Evolutionary conservation across 148 eudicot genomes (phyloP).

Genomic region (Chenopodium formosanum): DNA sequence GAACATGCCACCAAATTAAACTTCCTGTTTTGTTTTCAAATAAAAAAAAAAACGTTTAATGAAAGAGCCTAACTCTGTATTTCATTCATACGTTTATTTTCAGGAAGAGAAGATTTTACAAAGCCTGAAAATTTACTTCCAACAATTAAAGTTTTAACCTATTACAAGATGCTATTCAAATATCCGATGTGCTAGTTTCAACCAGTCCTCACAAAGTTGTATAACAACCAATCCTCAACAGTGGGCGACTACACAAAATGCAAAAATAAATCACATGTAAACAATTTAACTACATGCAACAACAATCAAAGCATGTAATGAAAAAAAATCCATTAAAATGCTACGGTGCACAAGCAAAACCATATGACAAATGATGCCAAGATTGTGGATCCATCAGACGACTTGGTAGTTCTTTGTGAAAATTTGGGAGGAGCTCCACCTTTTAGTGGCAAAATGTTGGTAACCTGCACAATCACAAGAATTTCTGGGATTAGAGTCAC

Average conservation of each 20-base stretch:
- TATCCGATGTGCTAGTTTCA: background rate
- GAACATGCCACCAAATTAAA: background rate
- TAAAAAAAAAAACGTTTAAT: too few species aligned
- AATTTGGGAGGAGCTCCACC: constrained; percentile 81
- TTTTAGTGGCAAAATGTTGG: constrained; percentile 65
- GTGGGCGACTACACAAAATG: background rate
- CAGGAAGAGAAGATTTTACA: background rate
- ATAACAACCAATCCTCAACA: constrained; percentile 10
- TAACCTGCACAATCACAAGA: constrained; percentile 46
- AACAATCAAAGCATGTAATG: background rate
- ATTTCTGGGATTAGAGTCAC: constrained; percentile 73
- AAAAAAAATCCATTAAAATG: background rate
- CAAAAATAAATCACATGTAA: background rate
- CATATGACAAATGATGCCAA: background rate
- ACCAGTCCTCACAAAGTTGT: background rate
- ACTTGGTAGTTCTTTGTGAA: constrained; percentile 80
- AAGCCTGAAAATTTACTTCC: background rate
- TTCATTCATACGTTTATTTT: background rate
- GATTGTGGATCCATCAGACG: constrained; percentile 38
- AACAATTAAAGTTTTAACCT: background rate
- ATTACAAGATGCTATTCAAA: background rate
- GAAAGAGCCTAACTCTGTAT: background rate
- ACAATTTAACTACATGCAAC: constrained; percentile 12
- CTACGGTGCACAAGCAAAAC: constrained; percentile 14
- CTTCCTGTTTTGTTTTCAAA: too few species aligned